phyloP scores from a whole-genome alignment of 495 filamentous ascomycete species.

The Rhypophila decipiens region DNA sequence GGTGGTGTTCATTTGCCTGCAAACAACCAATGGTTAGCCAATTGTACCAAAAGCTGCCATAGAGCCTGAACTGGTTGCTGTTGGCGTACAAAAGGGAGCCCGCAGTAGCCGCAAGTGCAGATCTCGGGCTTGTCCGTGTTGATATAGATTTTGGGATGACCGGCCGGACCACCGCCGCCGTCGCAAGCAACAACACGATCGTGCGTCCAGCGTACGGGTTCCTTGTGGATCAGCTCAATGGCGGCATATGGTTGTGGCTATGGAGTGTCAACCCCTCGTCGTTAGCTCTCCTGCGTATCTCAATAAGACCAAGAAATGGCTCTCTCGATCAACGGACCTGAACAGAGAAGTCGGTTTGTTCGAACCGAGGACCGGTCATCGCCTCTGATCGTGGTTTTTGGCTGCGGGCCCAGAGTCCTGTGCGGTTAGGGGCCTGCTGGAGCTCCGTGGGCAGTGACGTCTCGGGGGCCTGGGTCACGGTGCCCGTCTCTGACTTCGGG shows the following conservation, averaged over 20 bases:
- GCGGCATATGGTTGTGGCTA: constrained; percentile 84
- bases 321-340: constrained; percentile 65
- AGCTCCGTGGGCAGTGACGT: constrained; percentile 42
- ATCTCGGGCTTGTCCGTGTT: constrained; percentile 97
- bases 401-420: constrained; percentile 69
- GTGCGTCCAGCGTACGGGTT: constrained; percentile 89
- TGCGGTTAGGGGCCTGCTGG: constrained; percentile 85
- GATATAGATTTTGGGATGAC: constrained; percentile 92
- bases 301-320: no score
- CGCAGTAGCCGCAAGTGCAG: constrained; percentile 83
- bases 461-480: constrained; percentile 47
- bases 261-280: no score
- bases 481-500: constrained; percentile 55
- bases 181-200: constrained; percentile 77
- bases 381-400: constrained; percentile 73
- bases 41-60: neutral
- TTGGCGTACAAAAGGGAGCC: constrained; percentile 86
- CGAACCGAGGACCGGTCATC: constrained; percentile 91
- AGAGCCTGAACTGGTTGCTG: neutral
- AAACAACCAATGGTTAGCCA: neutral
- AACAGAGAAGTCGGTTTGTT: constrained; percentile 85
- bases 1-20: constrained; percentile 82
- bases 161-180: constrained; percentile 85
- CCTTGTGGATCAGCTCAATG: constrained; percentile 91
- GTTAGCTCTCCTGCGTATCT: no score